Evolutionary conservation across 2,329 filamentous ascomycete genomes (phyloP).

Genomic region (Myriangium duriaei): DNA sequence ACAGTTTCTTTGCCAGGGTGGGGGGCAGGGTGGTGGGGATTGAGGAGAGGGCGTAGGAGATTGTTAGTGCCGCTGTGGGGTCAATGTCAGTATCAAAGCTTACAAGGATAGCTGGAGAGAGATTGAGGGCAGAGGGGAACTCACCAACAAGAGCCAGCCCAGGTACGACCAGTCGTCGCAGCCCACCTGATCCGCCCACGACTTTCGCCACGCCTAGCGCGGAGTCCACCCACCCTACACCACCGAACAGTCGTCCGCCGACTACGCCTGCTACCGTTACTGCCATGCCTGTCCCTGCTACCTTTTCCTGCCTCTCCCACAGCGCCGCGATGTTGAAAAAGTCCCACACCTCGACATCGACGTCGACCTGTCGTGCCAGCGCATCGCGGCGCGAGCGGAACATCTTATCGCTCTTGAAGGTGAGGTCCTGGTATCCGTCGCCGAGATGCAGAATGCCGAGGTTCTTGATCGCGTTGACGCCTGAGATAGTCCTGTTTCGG

Average conservation of each 20-base stretch:
- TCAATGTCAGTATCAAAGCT: conserved; percentile 25
- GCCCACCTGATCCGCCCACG: conserved; percentile 59
- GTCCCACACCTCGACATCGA: conserved; percentile 79
- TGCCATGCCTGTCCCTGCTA: conserved; percentile 87
- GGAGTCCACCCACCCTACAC: conserved; percentile 81
- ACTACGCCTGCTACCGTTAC: conserved; percentile 81
- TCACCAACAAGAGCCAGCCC: conserved; percentile 67
- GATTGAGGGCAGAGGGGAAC: conserved; percentile 22
- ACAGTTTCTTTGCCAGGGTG: conserved; percentile 74
- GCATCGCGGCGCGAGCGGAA: conserved; percentile 74
- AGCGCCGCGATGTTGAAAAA: conserved; percentile 81
- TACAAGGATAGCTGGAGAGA: conserved; percentile 9
- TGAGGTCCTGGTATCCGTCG: conserved; percentile 71
- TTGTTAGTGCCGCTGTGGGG: conserved; percentile 52
- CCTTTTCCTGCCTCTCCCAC: conserved; percentile 84
- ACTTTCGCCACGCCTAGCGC: conserved; percentile 69
- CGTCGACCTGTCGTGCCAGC: conserved; percentile 71
- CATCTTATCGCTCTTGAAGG: conserved; percentile 87
- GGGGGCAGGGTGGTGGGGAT: conserved; percentile 83
- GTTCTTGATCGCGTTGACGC: conserved; percentile 79
- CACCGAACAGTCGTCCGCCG: conserved; percentile 67
- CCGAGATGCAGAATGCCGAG: conserved; percentile 81
- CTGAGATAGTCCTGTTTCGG: conserved; percentile 60
- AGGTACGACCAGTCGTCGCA: conserved; percentile 69
- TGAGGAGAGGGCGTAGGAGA: conserved; percentile 70